phyloP scores from a whole-genome alignment of 495 filamentous ascomycete genomes.

The Aspergillus cavernicola region DNA sequence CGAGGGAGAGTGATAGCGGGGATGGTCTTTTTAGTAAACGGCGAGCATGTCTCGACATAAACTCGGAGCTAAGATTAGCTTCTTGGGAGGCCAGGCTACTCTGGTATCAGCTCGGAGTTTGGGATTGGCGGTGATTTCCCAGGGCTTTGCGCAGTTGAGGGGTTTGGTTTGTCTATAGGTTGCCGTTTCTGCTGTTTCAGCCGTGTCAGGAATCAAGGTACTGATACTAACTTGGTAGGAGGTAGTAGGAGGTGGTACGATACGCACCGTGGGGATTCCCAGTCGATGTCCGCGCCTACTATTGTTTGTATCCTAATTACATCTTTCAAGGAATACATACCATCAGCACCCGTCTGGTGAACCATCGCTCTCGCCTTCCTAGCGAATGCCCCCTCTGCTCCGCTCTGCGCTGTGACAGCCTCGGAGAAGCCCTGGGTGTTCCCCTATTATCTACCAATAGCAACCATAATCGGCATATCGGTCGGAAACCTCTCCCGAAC shows the following conservation, averaged over 20 bases:
- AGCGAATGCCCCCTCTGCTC: constrained; percentile 57
- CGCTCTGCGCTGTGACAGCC: constrained; percentile 48
- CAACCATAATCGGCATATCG: constrained; percentile 58
- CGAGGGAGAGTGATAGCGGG: constrained; percentile 61
- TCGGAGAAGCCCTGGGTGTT: constrained; percentile 59
- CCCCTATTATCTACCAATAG: constrained; percentile 74
- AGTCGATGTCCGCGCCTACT: constrained; percentile 62
- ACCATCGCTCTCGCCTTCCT: constrained; percentile 63
- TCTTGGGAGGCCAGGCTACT: constrained; percentile 52
- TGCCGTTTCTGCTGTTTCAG: constrained; percentile 57
- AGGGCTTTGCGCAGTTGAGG: constrained; percentile 57
- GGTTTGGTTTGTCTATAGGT: constrained; percentile 69
- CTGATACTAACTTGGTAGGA: too few species aligned
- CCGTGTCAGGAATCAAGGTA: too few species aligned
- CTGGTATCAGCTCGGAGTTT: constrained; percentile 58
- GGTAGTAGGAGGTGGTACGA: too few species aligned
- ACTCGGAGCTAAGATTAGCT: constrained; percentile 66
- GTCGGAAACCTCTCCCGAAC: constrained; percentile 55
- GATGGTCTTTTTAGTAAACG: constrained; percentile 56
- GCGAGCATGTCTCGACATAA: constrained; percentile 68
- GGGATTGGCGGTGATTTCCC: constrained; percentile 63
- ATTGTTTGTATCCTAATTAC: not conserved
- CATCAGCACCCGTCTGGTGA: constrained; percentile 58
- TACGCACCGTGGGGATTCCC: constrained; percentile 65
- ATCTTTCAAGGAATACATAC: constrained; percentile 27